A percentile compares a stretch with the other conserved stretches of the same genome.
phyloP scores from a whole-genome alignment of 106 monocot genomes.

The Dendrobium nobile region DNA sequence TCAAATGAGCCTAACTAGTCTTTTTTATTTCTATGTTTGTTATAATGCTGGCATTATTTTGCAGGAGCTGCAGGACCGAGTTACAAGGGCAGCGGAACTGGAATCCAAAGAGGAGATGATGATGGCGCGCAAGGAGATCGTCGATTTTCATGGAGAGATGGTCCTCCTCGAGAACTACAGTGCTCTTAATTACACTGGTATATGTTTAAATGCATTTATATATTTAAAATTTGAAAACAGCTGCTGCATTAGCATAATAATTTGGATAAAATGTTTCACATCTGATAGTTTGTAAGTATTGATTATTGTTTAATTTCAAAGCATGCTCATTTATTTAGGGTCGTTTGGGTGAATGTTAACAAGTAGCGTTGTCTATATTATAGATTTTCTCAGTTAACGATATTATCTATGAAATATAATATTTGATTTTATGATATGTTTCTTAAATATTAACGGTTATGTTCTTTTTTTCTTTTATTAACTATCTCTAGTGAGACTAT shows the following conservation, averaged over 20 bases:
- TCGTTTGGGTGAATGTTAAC: no score
- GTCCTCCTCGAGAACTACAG: slow-evolving; percentile 94
- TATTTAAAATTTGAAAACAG: not conserved
- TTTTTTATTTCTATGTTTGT: no score
- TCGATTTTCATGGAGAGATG: slow-evolving; percentile 94
- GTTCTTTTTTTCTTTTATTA: no score
- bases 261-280: not conserved
- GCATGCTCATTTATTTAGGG: no score
- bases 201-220: not conserved
- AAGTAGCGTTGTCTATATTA: no score
- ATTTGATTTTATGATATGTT: no score
- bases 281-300: not conserved
- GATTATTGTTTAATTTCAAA: not conserved
- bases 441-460: no score
- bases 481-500: no score
- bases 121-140: slow-evolving; percentile 74
- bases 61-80: slow-evolving; percentile 66
- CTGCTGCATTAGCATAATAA: not conserved
- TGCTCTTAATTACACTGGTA: slow-evolving; percentile 87
- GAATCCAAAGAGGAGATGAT: slow-evolving; percentile 48
- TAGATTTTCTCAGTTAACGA: no score
- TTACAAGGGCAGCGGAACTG: slow-evolving; percentile 9
- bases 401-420: no score
- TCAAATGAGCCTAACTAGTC: no score
- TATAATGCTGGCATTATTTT: not conserved